These are phyloP conservation scores for Piloderma croceum DNA, from an alignment of 768 basidiomycete genomes.

Conservation along the genomic window DNA sequence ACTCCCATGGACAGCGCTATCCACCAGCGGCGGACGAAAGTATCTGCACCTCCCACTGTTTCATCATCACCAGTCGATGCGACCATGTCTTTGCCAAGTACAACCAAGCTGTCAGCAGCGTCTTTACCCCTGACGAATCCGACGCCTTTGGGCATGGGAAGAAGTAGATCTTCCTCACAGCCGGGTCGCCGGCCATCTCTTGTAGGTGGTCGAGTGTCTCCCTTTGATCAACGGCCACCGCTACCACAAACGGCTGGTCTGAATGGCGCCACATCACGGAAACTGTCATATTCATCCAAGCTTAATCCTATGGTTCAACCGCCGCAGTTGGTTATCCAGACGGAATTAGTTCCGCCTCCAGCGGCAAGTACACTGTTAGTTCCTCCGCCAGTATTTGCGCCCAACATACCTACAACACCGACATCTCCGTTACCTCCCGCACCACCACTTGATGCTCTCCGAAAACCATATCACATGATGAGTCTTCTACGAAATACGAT, in stretches of 20 bases:
- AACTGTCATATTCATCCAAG: slow-evolving; percentile 58
- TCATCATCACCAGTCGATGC: slow-evolving; percentile 34
- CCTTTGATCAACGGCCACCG: slow-evolving; percentile 49
- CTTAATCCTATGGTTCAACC: slow-evolving; percentile 44
- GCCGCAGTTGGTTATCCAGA: slow-evolving; percentile 45
- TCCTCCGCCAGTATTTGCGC: slow-evolving; percentile 41
- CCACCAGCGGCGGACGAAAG: slow-evolving; percentile 59
- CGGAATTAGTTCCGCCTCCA: slow-evolving; percentile 37
- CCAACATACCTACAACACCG: slow-evolving; percentile 66
- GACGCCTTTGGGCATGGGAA: slow-evolving; percentile 32
- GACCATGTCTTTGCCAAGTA: slow-evolving; percentile 18
- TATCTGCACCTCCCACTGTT: slow-evolving; percentile 55
- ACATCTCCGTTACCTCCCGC: slow-evolving; percentile 71
- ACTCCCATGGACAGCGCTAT: slow-evolving; percentile 62
- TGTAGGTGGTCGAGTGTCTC: slow-evolving; percentile 46
- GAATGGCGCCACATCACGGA: slow-evolving; percentile 41
- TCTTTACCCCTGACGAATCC: slow-evolving; percentile 36
- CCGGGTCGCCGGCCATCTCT: slow-evolving; percentile 67
- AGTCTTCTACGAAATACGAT: slow-evolving; percentile 72
- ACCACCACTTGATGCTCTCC: slow-evolving; percentile 64
- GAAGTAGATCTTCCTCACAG: slow-evolving; percentile 70
- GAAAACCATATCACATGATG: slow-evolving; percentile 92
- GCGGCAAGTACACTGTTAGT: slow-evolving; percentile 36
- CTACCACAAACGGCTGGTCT: slow-evolving; percentile 36
- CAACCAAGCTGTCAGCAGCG: slow-evolving; percentile 27